Evolutionary conservation across 2,329 filamentous ascomycete genomes (phyloP), one percentile per base, ranked within the genome.

Genomic region (Cladosporium sp.): DNA sequence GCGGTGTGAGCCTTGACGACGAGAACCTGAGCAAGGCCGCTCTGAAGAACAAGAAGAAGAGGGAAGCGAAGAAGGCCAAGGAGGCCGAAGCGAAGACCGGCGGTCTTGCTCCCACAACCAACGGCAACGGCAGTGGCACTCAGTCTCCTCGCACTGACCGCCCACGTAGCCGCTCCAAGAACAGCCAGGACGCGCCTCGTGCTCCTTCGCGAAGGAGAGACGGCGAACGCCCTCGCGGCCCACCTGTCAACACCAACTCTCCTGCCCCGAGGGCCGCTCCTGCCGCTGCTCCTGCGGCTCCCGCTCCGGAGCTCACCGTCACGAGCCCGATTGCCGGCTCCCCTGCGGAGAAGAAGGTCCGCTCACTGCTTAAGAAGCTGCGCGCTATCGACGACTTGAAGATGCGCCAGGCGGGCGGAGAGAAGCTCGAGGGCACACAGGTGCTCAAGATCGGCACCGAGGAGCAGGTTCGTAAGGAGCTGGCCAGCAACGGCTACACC

Each of bases 1-100:
- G 87, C 25, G 88, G 87, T 51, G 87, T 88, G 49, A 86, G 85
- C 68, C 84, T 91, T 54, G 87, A 90, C 16, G 90, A 92, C 67
- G 91, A 91, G 71, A 89, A 86, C 71, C 78, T 95, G 67, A 93
- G 91, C 68, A 96, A 95, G 81, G 88, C 90, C 63, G 93, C 91
- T 14, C 82, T 92, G 72, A 97, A 97, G 86, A 97, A 97, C 81
- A 98, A 98, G 87, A 98, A 98, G 87, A 98, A 98, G 86, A 88
- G 95, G 54, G 89, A 91, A 71, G 91, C 91, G 70, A 97, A 96
- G 85, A 98, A 97, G 81, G 86, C 87, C 60, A 95, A 93, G 76
- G 93, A 95, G 56, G 86, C 83, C 6, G 91, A 92, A 21, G 87
- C 86, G 58, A 89, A 88, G 70, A 80, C 81, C 53, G 72, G 76